phyloP scores from a whole-genome alignment of 2,329 filamentous ascomycete genomes.

The Aspergillus novoparasiticus region DNA sequence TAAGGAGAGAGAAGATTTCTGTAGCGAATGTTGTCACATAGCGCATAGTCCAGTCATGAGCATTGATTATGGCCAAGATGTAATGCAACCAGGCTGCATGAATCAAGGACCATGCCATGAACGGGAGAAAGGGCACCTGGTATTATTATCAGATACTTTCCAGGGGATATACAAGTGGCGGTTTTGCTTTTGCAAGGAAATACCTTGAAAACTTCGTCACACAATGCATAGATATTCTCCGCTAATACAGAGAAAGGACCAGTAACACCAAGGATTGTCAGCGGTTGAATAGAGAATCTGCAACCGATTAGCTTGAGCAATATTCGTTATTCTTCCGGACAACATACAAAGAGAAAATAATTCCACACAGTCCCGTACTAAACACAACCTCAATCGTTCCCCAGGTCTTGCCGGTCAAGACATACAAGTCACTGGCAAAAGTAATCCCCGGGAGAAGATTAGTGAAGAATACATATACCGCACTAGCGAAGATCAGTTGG shows the following conservation, averaged over 20 bases:
- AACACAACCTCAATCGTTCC: conserved; percentile 69
- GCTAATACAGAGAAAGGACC: conserved; percentile 69
- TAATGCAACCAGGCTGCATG: conserved; percentile 68
- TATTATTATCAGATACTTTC: not conserved
- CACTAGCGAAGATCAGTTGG: conserved; percentile 64
- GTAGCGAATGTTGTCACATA: conserved; percentile 69
- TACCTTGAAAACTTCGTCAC: conserved; percentile 56
- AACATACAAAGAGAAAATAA: conserved; percentile 62
- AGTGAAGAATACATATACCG: conserved; percentile 68
- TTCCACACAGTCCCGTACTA: conserved; percentile 65
- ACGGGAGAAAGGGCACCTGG: conserved; percentile 59
- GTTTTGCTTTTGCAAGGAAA: not conserved
- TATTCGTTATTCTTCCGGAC: not conserved
- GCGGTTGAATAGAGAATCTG: conserved; percentile 62
- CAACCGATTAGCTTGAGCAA: not conserved
- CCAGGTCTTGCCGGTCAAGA: conserved; percentile 64
- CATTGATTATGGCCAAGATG: conserved; percentile 66
- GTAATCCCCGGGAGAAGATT: conserved; percentile 69
- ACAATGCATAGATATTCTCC: conserved; percentile 66
- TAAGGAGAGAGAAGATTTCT: conserved; percentile 68
- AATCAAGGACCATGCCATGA: conserved; percentile 70
- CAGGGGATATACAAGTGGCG: too few relatives aligned
- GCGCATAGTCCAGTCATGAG: conserved; percentile 70
- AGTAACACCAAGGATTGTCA: conserved; percentile 67
- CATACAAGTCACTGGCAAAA: conserved; percentile 66